These are phyloP conservation scores for Panicum hallii DNA, from an alignment of 202 grass and related monocot species.

Conservation along the genomic window DNA sequence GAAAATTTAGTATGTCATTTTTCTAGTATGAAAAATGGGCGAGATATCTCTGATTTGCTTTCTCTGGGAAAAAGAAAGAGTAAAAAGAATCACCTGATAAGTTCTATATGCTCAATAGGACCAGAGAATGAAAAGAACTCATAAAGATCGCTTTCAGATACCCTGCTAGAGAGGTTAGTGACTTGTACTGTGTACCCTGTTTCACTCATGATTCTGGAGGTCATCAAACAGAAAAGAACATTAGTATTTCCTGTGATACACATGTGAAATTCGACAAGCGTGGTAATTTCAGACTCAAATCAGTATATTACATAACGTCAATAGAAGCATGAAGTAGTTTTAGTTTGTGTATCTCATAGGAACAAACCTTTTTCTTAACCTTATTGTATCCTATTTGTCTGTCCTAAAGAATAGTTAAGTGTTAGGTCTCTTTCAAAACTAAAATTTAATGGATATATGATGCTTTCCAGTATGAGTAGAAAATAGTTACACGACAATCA, in stretches of 20 bases:
- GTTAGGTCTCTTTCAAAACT: constrained; percentile 28
- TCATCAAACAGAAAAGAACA: constrained; percentile 33
- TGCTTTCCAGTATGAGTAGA: constrained; percentile 1
- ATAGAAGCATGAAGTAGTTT: background rate
- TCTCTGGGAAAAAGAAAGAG: background rate
- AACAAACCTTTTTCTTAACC: background rate
- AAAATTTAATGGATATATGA: constrained; percentile 26
- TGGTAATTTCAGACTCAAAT: background rate
- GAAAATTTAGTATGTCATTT: background rate
- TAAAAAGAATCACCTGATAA: constrained; percentile 68
- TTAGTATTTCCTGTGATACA: constrained; percentile 30
- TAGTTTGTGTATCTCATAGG: background rate
- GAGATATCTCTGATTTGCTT: background rate
- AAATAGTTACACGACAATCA: constrained; percentile 4
- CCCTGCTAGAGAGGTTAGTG: constrained; percentile 77
- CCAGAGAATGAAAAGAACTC: constrained; percentile 98
- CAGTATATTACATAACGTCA: background rate
- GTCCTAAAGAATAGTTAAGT: constrained; percentile 36
- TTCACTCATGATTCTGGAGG: constrained; percentile 76
- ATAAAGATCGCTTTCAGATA: constrained; percentile 77
- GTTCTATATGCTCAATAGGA: constrained; percentile 90
- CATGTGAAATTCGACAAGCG: background rate
- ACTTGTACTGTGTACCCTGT: constrained; percentile 81
- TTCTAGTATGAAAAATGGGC: background rate
- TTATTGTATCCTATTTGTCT: constrained; percentile 3